Conservation (phyloP, 2,329 filamentous ascomycete species). For the Ceratocystis ficicola region DNA sequence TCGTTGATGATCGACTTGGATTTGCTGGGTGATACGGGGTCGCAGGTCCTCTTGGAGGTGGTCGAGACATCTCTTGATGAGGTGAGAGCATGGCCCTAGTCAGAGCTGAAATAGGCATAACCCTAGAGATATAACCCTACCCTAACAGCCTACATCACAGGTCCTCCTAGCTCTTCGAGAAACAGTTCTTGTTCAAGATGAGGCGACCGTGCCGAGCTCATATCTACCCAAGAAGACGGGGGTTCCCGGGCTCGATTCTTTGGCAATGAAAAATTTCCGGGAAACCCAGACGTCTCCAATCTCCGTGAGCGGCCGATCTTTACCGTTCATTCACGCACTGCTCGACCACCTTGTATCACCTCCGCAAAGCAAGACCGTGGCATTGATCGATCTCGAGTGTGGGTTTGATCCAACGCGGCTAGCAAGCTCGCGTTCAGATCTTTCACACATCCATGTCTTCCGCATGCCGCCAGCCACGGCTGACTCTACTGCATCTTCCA, state of each 20-base stretch:
- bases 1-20: slow-evolving; percentile 26
- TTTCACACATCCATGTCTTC: slow-evolving; percentile 42
- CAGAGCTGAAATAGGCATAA: slow-evolving; percentile 16
- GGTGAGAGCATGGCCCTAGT: slow-evolving; percentile 34
- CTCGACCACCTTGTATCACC: slow-evolving; percentile 39
- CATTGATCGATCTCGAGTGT: slow-evolving; percentile 44
- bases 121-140: slow-evolving; percentile 25
- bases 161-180: slow-evolving; percentile 23
- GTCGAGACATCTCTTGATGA: slow-evolving; percentile 48
- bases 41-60: slow-evolving; percentile 41
- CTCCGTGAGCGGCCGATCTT: slow-evolving; percentile 40
- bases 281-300: slow-evolving; percentile 38
- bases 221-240: slow-evolving; percentile 29
- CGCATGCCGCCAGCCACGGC: slow-evolving; percentile 29
- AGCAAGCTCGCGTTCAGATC: slow-evolving; percentile 30
- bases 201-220: slow-evolving; percentile 16
- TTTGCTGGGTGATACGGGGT: slow-evolving; percentile 35
- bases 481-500: slow-evolving; percentile 23
- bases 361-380: slow-evolving; percentile 38
- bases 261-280: slow-evolving; percentile 38
- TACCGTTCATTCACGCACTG: slow-evolving; percentile 46
- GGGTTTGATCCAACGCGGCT: slow-evolving; percentile 44
- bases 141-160: slow-evolving; percentile 25
- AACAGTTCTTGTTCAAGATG: slow-evolving; percentile 22
- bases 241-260: slow-evolving; percentile 36